Evolutionary conservation across 2,329 filamentous ascomycete species (phyloP), one percentile per base, ranked within the genome.

Genomic region (Cordyceps fumosorosea): DNA sequence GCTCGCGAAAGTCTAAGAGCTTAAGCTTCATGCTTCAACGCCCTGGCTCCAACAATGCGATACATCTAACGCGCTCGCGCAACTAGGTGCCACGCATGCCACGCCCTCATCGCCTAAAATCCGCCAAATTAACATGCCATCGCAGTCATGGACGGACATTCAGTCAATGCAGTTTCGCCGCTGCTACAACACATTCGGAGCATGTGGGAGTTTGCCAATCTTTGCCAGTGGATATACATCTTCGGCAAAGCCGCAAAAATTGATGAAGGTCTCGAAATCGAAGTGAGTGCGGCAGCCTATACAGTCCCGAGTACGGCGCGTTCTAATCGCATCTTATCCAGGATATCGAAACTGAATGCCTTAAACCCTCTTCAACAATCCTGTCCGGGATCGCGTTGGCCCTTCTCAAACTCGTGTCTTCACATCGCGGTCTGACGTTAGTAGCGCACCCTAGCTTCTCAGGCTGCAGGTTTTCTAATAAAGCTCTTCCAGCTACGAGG

Each of bases 121-220:
- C 61, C 44, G 56, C 48, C 62, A 22, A 40, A 54, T 44, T 24
- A 56, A 14, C 7, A 53, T 2, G 18, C 26, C 29, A 16, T n/a
- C 18, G 2, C 40, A 24, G 32, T 18, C 8, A 57, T 32, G 62
- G 45, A 53, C 7, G 56, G 51, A 6, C 45, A 48, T 7, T 47
- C 55, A 16, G 29, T 29, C 20, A 32, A 65, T 26, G 65, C 63
- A 20, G 67, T 61, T 20, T 54, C 62, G 1, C 72, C 77, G 4
- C 68, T 86, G 60, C 79, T 96, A 32, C 78, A 85, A 63, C 86
- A 82, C 66, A 83, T 98, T 67, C 86, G 93, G 65, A 95, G 90
- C 72, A 92, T 90, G 82, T 98, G 93, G 93, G 90, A 97, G 75
- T 97, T 98, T 76, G 91, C 93, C 64, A 93, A 92, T 70, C 79